Conservation (phyloP, 2,329 filamentous ascomycete genomes). For the Tolypocladium nubicola region DNA sequence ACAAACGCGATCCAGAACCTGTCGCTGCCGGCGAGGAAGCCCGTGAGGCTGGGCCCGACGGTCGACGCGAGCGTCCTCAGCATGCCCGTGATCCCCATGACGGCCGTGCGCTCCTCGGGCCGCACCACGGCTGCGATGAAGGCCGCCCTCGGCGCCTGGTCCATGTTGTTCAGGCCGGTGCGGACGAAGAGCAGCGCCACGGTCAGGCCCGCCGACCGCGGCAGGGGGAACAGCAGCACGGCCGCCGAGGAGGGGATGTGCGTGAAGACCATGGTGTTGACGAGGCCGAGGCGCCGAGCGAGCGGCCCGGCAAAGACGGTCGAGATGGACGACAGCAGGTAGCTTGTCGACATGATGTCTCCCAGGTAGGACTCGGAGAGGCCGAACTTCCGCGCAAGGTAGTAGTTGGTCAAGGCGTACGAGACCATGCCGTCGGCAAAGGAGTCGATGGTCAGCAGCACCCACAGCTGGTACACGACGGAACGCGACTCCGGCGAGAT, state of each 20-base stretch:
- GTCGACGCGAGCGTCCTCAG: slow-evolving; percentile 49
- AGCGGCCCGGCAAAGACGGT: slow-evolving; percentile 48
- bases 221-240: slow-evolving; percentile 48
- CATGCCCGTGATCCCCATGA: slow-evolving; percentile 58
- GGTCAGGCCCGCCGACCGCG: slow-evolving; percentile 37
- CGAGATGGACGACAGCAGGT: slow-evolving; percentile 43
- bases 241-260: slow-evolving; percentile 52
- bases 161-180: slow-evolving; percentile 56
- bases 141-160: slow-evolving; percentile 55
- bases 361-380: slow-evolving; percentile 47
- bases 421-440: slow-evolving; percentile 56
- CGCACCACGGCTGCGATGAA: slow-evolving; percentile 58
- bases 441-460: slow-evolving; percentile 53
- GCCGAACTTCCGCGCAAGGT: slow-evolving; percentile 44
- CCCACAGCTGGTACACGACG: slow-evolving; percentile 55
- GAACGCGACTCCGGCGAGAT: slow-evolving; percentile 47
- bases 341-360: slow-evolving; percentile 42
- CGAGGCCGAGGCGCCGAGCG: slow-evolving; percentile 45
- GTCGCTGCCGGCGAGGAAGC: slow-evolving; percentile 38
- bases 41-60: slow-evolving; percentile 43
- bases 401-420: slow-evolving; percentile 47
- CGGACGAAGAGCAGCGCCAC: slow-evolving; percentile 47
- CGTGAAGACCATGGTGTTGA: slow-evolving; percentile 56
- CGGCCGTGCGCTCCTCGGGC: slow-evolving; percentile 54
- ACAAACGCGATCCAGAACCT: slow-evolving; percentile 54